Evolutionary conservation across 2,329 filamentous ascomycete species (phyloP), one percentile per base, ranked within the genome.

Genomic region (Mycosphaerella sp.): DNA sequence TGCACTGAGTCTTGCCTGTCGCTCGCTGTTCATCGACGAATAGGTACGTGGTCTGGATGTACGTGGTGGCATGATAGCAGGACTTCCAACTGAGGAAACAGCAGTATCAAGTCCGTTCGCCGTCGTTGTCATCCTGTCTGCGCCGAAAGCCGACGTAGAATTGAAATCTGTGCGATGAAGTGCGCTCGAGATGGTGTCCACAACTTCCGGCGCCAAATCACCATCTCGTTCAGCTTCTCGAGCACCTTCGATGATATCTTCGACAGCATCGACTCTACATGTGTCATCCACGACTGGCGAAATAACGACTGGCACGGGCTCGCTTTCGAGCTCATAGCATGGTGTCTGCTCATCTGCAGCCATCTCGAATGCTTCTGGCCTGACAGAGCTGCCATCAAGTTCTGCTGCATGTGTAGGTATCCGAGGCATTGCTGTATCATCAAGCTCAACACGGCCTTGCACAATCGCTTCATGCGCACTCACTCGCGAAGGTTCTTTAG

Each of bases 151-250:
- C 13, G 59, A 60, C 1, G 50, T 37, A 10, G 64, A 62, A 32
- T 41, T 60, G 27, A 58, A 53, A 35, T 53, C 55, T 4, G 52
- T 50, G 8, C 41, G 40, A 6, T 59, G 50, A 34, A 56, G 44
- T 8, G 59, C 53, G 17, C 52, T 40, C 3, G 53, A 25, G 10
- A 60, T 54, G 4, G 52, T 32, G n/a, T 65, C 61, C 5, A 75
- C 61, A 7, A 71, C 70, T 51, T 78, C 73, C 10, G 75, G 75
- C 3, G 74, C 74, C 57, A 73, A 72, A 12, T 65, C 66, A 48
- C 74, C 70, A 2, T 70, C 73, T 56, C 71, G 64, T 54, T 69
- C 68, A 13, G 66, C 52, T 21, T 66, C 46, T 8, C 55, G 59
- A n/a, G 14, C 12, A n/a, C 21, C 14, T 30, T 27, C 28, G 13